phyloP scores from a whole-genome alignment of 208 protist species.

The Wallacemonas sp. region DNA sequence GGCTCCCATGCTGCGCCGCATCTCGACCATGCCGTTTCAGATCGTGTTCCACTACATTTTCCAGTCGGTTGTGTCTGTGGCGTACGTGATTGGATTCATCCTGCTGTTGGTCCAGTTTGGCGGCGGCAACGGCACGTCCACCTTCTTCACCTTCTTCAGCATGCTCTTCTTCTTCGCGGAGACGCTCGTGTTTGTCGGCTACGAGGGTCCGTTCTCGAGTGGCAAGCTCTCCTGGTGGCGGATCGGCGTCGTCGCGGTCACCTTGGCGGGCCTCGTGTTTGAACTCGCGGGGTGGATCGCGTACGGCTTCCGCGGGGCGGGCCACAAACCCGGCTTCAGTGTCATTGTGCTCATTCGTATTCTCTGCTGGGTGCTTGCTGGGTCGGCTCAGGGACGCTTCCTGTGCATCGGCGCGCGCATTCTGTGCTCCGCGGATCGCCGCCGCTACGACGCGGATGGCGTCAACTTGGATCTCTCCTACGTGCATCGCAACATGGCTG shows the following conservation, averaged over 20 bases:
- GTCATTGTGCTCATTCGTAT: conserved; percentile 23
- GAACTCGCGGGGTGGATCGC: conserved; percentile 16
- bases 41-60: conserved; percentile 31
- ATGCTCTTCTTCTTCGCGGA: conserved; percentile 31
- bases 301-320: not conserved
- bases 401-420: conserved; percentile 29
- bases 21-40: conserved; percentile 18
- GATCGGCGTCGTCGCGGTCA: conserved; percentile 4
- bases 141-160: conserved; percentile 35
- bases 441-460: conserved; percentile 82
- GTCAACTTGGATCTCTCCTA: conserved; percentile 96
- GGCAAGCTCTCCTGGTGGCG: conserved; percentile 11
- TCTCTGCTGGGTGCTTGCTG: conserved; percentile 11
- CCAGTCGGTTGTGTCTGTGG: conserved; percentile 30
- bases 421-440: conserved; percentile 57
- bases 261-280: conserved; percentile 13
- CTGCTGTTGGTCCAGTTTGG: conserved; percentile 24
- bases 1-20: not conserved
- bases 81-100: conserved; percentile 22
- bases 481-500: conserved; percentile 90
- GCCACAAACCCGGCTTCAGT: conserved; percentile 13
- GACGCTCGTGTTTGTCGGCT: conserved; percentile 29
- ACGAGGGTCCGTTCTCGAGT: conserved; percentile 16
- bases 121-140: conserved; percentile 16
- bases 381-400: conserved; percentile 12